These are phyloP conservation scores for Colletotrichum tanaceti DNA, from an alignment of 2,329 filamentous ascomycete genomes.

Conservation along the genomic window DNA sequence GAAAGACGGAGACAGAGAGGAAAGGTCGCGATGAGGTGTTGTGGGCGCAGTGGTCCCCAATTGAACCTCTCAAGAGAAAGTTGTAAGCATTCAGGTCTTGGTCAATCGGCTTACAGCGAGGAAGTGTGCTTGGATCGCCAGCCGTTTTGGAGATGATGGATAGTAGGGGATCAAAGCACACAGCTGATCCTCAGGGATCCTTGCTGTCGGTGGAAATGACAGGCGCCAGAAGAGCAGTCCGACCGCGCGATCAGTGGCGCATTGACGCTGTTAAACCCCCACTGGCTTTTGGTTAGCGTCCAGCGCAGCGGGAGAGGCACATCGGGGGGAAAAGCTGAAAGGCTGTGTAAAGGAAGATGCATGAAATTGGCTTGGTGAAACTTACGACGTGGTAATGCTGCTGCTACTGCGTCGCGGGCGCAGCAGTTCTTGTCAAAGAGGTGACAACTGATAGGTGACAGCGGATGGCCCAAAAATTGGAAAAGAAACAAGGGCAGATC, in stretches of 20 bases:
- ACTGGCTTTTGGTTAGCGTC: slow-evolving; percentile 34
- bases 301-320: slow-evolving; percentile 30
- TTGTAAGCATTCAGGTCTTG: slow-evolving; percentile 32
- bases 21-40: slow-evolving; percentile 16
- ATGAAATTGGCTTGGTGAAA: slow-evolving; percentile 31
- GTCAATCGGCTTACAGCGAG: slow-evolving; percentile 24
- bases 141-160: slow-evolving; percentile 33
- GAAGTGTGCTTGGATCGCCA: slow-evolving; percentile 38
- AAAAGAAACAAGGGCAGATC: slow-evolving; percentile 21
- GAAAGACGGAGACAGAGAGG: slow-evolving; percentile 6
- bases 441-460: slow-evolving; percentile 14
- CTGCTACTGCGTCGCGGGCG: slow-evolving; percentile 25
- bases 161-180: slow-evolving; percentile 41
- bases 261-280: slow-evolving; percentile 39
- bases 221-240: slow-evolving; percentile 31
- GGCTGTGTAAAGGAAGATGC: slow-evolving; percentile 38
- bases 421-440: slow-evolving; percentile 12
- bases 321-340: slow-evolving; percentile 15
- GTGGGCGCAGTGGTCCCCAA: slow-evolving; percentile 28
- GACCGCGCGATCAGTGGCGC: slow-evolving; percentile 37
- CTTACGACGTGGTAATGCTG: slow-evolving; percentile 26
- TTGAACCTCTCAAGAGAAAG: slow-evolving; percentile 31
- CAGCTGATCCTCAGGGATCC: slow-evolving; percentile 36
- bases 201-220: slow-evolving; percentile 37
- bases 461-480: slow-evolving; percentile 2